Percentiles rank a stretch among this genome's conserved stretches.
Conservation (phyloP, 2,329 filamentous ascomycete species). For the Penicillium sp. region DNA sequence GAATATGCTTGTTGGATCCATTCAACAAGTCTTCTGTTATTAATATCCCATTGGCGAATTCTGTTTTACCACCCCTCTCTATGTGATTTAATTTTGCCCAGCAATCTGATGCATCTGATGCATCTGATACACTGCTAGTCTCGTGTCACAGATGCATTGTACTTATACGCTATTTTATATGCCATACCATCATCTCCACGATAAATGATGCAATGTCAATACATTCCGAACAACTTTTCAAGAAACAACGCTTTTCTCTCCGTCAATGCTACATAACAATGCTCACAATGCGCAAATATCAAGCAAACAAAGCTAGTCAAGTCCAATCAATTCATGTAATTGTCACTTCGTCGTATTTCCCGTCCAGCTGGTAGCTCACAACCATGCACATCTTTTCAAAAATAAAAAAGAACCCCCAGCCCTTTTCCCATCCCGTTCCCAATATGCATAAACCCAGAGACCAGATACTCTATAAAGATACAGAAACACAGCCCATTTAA, state of each 20-base stretch:
- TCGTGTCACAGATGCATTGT: neutral
- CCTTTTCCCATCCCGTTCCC: neutral
- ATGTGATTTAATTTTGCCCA: slow-evolving; percentile 5
- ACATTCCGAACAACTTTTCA: neutral
- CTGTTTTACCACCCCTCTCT: slow-evolving; percentile 4
- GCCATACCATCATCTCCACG: slow-evolving; percentile 3
- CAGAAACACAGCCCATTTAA: neutral
- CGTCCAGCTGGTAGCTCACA: neutral
- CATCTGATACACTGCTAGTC: neutral
- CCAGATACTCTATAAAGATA: neutral
- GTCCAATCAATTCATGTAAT: neutral
- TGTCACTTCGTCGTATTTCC: neutral
- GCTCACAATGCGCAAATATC: neutral
- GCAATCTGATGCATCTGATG: neutral
- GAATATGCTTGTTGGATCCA: slow-evolving; percentile 1
- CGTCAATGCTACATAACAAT: neutral
- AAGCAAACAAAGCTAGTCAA: neutral
- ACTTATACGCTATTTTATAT: slow-evolving; percentile 12
- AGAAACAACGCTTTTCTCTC: neutral
- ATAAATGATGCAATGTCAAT: slow-evolving; percentile 14
- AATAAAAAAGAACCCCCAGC: no score
- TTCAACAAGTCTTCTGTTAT: slow-evolving; percentile 5
- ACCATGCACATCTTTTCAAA: no score
- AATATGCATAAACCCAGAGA: neutral
- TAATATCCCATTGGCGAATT: slow-evolving; percentile 9